Conservation (phyloP, 805 yeast species). For the Tetrapisispora nanseiensis region DNA sequence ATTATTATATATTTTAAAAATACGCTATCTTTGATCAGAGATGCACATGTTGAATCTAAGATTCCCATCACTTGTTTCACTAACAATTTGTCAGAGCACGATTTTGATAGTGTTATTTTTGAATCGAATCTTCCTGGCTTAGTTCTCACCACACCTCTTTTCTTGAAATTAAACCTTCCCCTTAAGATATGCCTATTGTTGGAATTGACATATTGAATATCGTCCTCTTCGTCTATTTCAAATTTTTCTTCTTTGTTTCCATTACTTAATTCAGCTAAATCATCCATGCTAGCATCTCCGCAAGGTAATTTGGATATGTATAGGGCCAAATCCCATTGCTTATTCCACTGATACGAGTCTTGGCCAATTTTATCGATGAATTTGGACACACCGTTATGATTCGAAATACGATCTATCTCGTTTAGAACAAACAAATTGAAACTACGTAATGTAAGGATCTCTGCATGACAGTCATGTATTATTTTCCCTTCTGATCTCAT, state of each 20-base stretch:
- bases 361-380: background rate
- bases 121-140: constrained; percentile 90
- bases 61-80: constrained; percentile 51
- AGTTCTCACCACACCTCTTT: constrained; percentile 66
- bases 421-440: constrained; percentile 53
- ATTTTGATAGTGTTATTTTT: constrained; percentile 58
- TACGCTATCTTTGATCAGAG: constrained; percentile 23
- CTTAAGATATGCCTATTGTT: constrained; percentile 31
- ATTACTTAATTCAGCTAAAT: constrained; percentile 10
- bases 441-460: constrained; percentile 59
- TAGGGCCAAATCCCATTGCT: constrained; percentile 40
- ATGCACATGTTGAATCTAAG: constrained; percentile 37
- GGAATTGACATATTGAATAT: constrained; percentile 22
- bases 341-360: constrained; percentile 26
- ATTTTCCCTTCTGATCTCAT: constrained; percentile 42
- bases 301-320: constrained; percentile 76
- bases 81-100: constrained; percentile 81
- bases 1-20: constrained; percentile 42
- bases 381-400: constrained; percentile 9
- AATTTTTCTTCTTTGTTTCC: constrained; percentile 9
- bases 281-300: constrained; percentile 75
- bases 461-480: constrained; percentile 89
- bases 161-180: constrained; percentile 53
- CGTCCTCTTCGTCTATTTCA: constrained; percentile 13
- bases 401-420: constrained; percentile 29